Evolutionary conservation across 495 filamentous ascomycete genomes (phyloP), one percentile per base, ranked within the genome.

Genomic region (Cercophora scortea): DNA sequence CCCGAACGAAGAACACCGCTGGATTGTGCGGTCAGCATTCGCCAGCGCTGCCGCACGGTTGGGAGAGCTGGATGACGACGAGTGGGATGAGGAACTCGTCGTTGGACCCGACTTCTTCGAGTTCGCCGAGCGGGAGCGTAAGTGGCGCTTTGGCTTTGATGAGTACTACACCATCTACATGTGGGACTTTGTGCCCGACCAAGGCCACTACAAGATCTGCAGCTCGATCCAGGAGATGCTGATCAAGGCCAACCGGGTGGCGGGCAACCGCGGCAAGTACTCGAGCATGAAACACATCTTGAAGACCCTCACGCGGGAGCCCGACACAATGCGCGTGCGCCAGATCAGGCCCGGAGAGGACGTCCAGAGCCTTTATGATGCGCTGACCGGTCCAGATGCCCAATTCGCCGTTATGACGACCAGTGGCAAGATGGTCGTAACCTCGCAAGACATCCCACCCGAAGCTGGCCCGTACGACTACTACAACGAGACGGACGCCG

Each of bases 81-180:
- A 69, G 42, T 79, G 71, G 71, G 53, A 65, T 0, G 54, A 69
- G 16, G 33, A 65, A 2, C 57, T 63, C 5, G 52, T 65, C 36
- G 64, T 79, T 48, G 70, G 69, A 10, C 52, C 61, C 12, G 40
- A 52, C 8, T 77, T 76, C 45, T 75, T 73, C 41, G 64, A 71
- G 4, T 54, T 64, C 42, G 66, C 73, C 42, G 70, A 75, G 13
- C 45, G 51, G 6, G 49, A 61, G 11, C 51, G 75, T 36, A 55
- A 68, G 36, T 80, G 75, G 75, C 64, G 64, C 32, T 70, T 79
- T 32, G 62, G 62, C 11, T 79, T 79, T 51, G 64, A 71, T 25
- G 70, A 76, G 18, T 78, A 74, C 52, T 74, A 75, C 50, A 76
- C 79, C 55, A 61, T 81, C 25, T 75, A 72, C 48, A 58, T 81